Evolutionary conservation across 2,329 filamentous ascomycete genomes (phyloP).

Genomic region (Microsporum audouinii): DNA sequence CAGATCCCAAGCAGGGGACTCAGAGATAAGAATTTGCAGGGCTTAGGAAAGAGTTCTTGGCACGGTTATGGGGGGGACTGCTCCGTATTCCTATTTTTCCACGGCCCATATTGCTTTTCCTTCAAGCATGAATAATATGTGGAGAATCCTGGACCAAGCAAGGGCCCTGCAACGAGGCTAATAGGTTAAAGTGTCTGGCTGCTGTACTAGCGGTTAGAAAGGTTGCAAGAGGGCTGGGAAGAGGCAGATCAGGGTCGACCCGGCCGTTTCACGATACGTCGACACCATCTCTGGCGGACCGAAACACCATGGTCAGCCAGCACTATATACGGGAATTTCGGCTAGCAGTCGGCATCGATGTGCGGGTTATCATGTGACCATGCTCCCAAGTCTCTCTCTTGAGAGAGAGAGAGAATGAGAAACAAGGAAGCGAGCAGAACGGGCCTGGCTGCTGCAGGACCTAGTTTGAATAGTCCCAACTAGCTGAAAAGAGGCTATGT

Average conservation of each 20-base stretch:
- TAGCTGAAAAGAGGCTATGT: background rate
- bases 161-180: conserved; percentile 4
- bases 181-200: background rate
- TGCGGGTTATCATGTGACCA: conserved; percentile 5
- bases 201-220: conserved; percentile 1
- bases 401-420: background rate
- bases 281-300: background rate
- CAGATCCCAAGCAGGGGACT: background rate
- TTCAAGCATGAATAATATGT: background rate
- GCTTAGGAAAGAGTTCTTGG: conserved; percentile 1
- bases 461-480: background rate
- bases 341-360: conserved; percentile 1
- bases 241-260: conserved; percentile 4
- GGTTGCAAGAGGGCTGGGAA: background rate
- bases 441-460: background rate
- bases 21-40: conserved; percentile 3
- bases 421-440: background rate
- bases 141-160: conserved; percentile 2
- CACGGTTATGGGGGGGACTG: conserved; percentile 3
- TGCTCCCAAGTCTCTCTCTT: background rate
- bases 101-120: background rate
- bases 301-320: background rate
- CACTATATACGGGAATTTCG: background rate
- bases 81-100: conserved; percentile 1
- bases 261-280: conserved; percentile 3